A percentile compares a stretch with the other conserved stretches of the same genome.
Conservation (phyloP, 78 protist species). For the Dictyostelium brefeldianum region DNA sequence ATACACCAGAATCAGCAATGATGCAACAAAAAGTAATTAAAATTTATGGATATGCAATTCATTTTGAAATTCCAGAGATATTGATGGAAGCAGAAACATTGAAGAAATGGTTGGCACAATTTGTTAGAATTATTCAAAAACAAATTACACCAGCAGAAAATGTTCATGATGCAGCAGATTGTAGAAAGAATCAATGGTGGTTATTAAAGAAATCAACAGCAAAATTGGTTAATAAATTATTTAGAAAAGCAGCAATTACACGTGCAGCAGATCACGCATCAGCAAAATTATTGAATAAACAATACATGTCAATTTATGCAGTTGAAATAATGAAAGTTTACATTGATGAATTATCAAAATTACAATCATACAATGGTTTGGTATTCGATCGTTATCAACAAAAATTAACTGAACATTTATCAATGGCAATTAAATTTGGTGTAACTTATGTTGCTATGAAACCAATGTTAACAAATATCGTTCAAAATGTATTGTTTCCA, state of each 20-base stretch:
- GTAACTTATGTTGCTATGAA: conserved; percentile 37
- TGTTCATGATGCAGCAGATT: background rate
- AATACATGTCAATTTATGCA: conserved; percentile 49
- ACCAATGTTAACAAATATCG: conserved; percentile 21
- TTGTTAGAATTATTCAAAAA: conserved; percentile 38
- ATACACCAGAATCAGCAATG: conserved; percentile 25
- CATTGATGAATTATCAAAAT: background rate
- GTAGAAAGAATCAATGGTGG: conserved; percentile 45
- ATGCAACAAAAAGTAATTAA: conserved; percentile 46
- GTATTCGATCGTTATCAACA: conserved; percentile 34
- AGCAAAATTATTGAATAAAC: background rate
- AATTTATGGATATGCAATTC: conserved; percentile 33
- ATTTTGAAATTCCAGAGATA: conserved; percentile 45
- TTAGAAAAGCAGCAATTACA: background rate
- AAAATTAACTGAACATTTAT: conserved; percentile 34
- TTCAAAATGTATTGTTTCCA: conserved; percentile 67
- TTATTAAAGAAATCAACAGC: conserved; percentile 38
- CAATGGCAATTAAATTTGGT: conserved; percentile 23
- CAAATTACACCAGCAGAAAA: conserved; percentile 15
- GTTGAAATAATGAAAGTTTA: conserved; percentile 8
- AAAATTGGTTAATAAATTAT: background rate
- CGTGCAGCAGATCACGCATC: conserved; percentile 23
- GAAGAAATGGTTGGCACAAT: conserved; percentile 40
- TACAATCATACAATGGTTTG: background rate
- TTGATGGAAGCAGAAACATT: conserved; percentile 32